Evolutionary conservation across 306 rosid species (phyloP).

Genomic region (Sicyos edulis): DNA sequence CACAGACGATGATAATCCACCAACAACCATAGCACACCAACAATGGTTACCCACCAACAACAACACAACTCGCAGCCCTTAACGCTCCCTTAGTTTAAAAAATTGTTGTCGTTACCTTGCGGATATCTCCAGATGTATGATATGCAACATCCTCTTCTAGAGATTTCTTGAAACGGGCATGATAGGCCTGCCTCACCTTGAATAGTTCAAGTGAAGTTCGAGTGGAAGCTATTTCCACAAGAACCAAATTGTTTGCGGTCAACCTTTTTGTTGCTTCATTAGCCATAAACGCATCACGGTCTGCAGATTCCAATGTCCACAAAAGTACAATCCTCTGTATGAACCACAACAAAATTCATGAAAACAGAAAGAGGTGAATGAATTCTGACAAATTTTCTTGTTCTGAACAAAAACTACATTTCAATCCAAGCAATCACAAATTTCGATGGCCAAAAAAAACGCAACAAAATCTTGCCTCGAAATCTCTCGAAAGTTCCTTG

Average conservation of each 20-base stretch:
- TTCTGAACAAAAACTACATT: background rate
- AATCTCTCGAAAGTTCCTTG: slow-evolving; percentile 51
- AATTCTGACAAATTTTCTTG: background rate
- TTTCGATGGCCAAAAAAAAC: background rate
- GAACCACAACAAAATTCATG: background rate
- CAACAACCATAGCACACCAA: no score
- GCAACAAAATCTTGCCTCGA: slow-evolving; percentile 35
- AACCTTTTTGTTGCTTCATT: slow-evolving; percentile 42
- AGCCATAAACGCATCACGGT: slow-evolving; percentile 47
- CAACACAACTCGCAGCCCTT: no score
- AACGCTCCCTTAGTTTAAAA: background rate
- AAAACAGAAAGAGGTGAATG: background rate
- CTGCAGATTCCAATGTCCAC: slow-evolving; percentile 50
- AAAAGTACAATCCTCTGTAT: slow-evolving; percentile 36
- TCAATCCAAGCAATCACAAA: background rate
- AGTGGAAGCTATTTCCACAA: slow-evolving; percentile 47
- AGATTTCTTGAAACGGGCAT: slow-evolving; percentile 45
- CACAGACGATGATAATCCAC: no score
- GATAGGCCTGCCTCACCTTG: slow-evolving; percentile 43
- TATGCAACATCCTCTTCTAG: slow-evolving; percentile 54
- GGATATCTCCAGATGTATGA: slow-evolving; percentile 50
- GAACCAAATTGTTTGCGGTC: slow-evolving; percentile 34
- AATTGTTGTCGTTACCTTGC: slow-evolving; percentile 33
- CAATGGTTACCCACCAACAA: no score
- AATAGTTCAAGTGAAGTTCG: slow-evolving; percentile 37